Conservation (phyloP, 169 alveolate species). For the Perkinsus chesapeaki region DNA sequence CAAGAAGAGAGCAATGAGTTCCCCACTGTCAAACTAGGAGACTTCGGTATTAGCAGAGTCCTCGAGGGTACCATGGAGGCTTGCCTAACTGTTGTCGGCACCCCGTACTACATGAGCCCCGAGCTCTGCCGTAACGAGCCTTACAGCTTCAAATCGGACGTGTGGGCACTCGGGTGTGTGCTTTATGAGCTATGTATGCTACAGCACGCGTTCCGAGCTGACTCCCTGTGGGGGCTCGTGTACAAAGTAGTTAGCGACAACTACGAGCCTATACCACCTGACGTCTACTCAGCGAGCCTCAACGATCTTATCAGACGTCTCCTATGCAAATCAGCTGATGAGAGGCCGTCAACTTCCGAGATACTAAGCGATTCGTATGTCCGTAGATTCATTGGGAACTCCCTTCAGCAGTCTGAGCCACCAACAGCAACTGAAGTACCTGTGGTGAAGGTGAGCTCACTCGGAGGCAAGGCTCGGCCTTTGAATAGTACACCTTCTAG, state of each 20-base stretch:
- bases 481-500: too few species aligned
- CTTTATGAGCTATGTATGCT: slow-evolving; percentile 79
- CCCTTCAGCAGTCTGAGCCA: background rate
- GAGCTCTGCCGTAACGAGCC: slow-evolving; percentile 60
- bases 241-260: slow-evolving; percentile 64
- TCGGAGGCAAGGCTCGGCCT: too few species aligned
- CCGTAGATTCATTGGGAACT: background rate
- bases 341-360: background rate
- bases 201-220: slow-evolving; percentile 75
- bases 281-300: slow-evolving; percentile 46
- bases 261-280: slow-evolving; percentile 52
- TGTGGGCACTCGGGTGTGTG: slow-evolving; percentile 89
- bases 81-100: slow-evolving; percentile 79
- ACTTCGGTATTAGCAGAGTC: slow-evolving; percentile 87
- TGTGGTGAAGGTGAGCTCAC: background rate
- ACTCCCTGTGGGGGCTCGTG: slow-evolving; percentile 57
- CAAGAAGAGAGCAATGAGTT: slow-evolving; percentile 34
- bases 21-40: slow-evolving; percentile 70
- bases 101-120: slow-evolving; percentile 88
- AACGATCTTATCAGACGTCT: slow-evolving; percentile 54
- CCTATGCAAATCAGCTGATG: slow-evolving; percentile 39
- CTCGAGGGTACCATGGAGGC: slow-evolving; percentile 69
- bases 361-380: background rate
- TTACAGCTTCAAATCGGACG: slow-evolving; percentile 80
- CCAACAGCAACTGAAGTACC: background rate